Evolutionary conservation across 768 basidiomycete genomes (phyloP), one percentile per base, ranked within the genome.

Genomic region (Tylopilus sp.): DNA sequence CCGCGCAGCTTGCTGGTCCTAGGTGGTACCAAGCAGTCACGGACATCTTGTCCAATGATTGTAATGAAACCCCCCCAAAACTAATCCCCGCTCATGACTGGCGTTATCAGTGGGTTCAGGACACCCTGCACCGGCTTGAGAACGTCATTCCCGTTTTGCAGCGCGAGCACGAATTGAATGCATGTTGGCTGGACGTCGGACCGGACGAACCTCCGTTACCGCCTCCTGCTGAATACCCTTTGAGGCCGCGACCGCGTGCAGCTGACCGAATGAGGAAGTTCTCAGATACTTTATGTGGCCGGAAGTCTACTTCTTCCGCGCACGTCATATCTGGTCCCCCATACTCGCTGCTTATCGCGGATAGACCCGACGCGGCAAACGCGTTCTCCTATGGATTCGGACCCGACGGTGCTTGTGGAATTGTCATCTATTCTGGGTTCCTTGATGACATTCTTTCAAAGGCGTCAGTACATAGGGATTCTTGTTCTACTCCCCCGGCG

Each of bases 321-420:
- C 85, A 86, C 55, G 67, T 76, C 21, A 79, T 86, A 41, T 74
- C 88, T 11, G 92, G 92, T 0, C 90, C 92, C 26, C 93, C 93
- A 0, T 98, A 95, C 66, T 89, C 91, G 30, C 73, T 99, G 7
- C 78, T 99, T 40, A 68, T 99, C n/a, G 83, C 96, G 42, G 91
- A 98, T 46, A 84, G 86, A 55, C 86, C 91, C 1, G 86, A 90
- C 54, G 76, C 84, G 3, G 79, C 83, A 10, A 99, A 98, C 63
- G 96, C 97, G 1, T 97, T 99, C 69, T 91, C 89, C 1, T 98
- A 95, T 65, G 96, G 96, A 2, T 98, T 98, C 59, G 92, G 92
- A 13, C 87, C 91, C 3, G 84, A 93, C 62, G 89, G 91, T 33
- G 91, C 86, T 1, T 94, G 92, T 53, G 96, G 97, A 7, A 82